Conservation (phyloP, 2,329 filamentous ascomycete species). For the Fusarium sulawesiense region DNA sequence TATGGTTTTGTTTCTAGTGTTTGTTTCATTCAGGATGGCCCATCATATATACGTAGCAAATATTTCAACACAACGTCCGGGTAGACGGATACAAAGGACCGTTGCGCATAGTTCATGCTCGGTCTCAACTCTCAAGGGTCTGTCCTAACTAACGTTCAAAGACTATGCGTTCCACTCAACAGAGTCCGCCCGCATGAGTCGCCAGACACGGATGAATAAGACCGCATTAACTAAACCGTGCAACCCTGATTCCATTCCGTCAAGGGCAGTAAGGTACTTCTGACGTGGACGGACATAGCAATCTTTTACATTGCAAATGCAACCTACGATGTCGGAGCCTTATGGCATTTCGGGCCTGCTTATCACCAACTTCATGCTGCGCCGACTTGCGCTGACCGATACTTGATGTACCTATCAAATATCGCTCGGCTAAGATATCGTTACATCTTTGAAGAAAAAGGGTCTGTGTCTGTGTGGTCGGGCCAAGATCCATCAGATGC, state of each 20-base stretch:
- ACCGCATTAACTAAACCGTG: constrained; percentile 26
- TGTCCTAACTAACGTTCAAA: constrained; percentile 18
- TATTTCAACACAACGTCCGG: background rate
- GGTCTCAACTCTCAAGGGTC: constrained; percentile 2
- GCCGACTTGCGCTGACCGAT: constrained; percentile 26
- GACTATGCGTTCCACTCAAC: constrained; percentile 30
- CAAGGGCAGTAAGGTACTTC: constrained; percentile 3
- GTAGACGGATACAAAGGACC: constrained; percentile 14
- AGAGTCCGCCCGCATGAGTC: constrained; percentile 30
- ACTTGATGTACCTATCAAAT: constrained; percentile 28
- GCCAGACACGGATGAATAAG: constrained; percentile 17
- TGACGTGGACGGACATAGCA: constrained; percentile 31
- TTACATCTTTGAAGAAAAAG: constrained; percentile 26
- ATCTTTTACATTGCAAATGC: background rate
- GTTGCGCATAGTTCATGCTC: background rate
- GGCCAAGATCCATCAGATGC: constrained; percentile 9
- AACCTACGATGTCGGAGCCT: constrained; percentile 2
- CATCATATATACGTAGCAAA: constrained; percentile 2
- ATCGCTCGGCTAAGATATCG: constrained; percentile 36
- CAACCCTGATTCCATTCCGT: constrained; percentile 12
- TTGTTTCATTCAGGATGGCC: background rate
- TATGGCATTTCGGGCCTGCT: constrained; percentile 19
- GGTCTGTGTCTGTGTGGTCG: constrained; percentile 9
- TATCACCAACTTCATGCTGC: constrained; percentile 13
- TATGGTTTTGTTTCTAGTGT: background rate